Base-by-base conservation (phyloP, 2,329 filamentous ascomycete species). In the Pyrenophora seminiperda region DNA sequence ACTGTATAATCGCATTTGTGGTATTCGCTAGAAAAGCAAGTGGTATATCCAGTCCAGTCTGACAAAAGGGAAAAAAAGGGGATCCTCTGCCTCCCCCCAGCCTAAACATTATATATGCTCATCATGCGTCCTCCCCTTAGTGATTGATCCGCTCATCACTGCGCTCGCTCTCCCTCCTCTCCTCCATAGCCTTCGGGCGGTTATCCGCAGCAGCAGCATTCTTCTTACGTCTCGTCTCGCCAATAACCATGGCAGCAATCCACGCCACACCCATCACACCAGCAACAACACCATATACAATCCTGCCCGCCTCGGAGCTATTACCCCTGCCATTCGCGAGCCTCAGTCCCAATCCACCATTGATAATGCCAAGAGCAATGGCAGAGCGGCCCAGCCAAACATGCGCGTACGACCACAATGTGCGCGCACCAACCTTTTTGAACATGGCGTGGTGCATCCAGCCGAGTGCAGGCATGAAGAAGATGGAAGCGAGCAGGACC, bases 391-490 rank as follows among this genome's bases (percentile, higher is more conserved):
- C 82, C 19, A 82, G 60, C 82, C 82, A 84, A 40, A 83, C 73
- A 58, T 85, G 82, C 2, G 67, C 68, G 52, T 79, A 75, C 0
- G 78, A 79, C 64, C 76, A 78, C 5, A 75, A 54, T 1, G 76
- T 78, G 29, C 78, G 77, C 11, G 63, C 64, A 6, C 73, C 71
- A 11, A 74, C 73, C 54, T 76, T 78, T 44, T 77, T 77, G 71
- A 77, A 84, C 34, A 78, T 59, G 3, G 67, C 50, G 58, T 84
- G 82, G 54, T 84, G 82, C 2, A 81, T 50, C 13, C 76, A 61
- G 3, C 82, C 82, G 27, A 82, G 70, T 2, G 77, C 62, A 0
- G 81, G 82, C 54, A 82, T 80, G 56, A 86, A 80, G 9, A 85
- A 72, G 3, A 88, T 63, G 5, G 73, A 54, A 0, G 68, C 67